A percentile compares a stretch with the other conserved stretches of the same genome.
These are phyloP conservation scores for Balakata baccata DNA, from an alignment of 345 rosid genomes.

Conservation along the genomic window DNA sequence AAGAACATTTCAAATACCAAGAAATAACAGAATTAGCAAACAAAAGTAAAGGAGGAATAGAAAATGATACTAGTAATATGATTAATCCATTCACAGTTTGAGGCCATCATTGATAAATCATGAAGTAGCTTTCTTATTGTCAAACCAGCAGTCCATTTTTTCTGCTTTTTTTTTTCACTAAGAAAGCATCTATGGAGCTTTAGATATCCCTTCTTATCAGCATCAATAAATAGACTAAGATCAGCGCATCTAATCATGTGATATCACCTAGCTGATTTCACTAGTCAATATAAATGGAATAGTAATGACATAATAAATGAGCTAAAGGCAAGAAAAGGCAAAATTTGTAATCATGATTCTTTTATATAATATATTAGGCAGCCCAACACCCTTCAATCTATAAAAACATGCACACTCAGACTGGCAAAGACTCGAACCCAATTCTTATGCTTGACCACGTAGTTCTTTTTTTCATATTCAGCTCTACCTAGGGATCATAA, in stretches of 20 bases:
- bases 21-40: conserved; percentile 4
- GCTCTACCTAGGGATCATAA: conserved; percentile 8
- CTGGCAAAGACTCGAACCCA: not conserved
- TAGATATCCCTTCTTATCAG: conserved; percentile 13
- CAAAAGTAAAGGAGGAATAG: conserved; percentile 8
- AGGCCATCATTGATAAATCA: conserved; percentile 12
- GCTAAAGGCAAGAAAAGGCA: not conserved
- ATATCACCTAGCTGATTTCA: conserved; percentile 17
- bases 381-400: not conserved
- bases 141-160: conserved; percentile 6
- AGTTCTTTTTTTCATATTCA: not conserved
- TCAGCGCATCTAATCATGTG: conserved; percentile 20
- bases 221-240: conserved; percentile 13
- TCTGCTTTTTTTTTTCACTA: not conserved
- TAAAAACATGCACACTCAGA: not conserved
- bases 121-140: not conserved
- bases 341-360: not conserved
- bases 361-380: not conserved
- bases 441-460: conserved; percentile 9
- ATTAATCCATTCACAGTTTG: conserved; percentile 1
- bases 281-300: not conserved
- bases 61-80: conserved; percentile 21
- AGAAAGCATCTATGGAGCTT: conserved; percentile 6
- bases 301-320: conserved; percentile 15
- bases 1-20: not conserved